Base-by-base conservation (phyloP, 345 rosid species). In the Lagerstroemia speciosa region DNA sequence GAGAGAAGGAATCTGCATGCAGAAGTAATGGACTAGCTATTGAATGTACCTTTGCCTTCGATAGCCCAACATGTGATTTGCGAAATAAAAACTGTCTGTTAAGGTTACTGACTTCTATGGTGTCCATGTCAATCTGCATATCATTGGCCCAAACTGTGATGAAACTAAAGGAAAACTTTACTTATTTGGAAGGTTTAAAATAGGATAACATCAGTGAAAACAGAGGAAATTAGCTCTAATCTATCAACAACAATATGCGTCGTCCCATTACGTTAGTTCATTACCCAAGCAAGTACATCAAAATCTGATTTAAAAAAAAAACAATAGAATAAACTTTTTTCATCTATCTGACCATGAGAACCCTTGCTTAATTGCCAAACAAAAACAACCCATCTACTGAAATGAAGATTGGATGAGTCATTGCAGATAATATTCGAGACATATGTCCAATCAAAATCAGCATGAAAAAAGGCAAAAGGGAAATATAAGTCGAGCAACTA, bases 71-170 rank as follows among this genome's bases (percentile, higher is more conserved):
- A 86, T 94, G 99, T 45, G 85, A 88, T 45, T 85, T 83, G 62
- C 99, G 91, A 75, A 94, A 94, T 67, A 94, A 78, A 80, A 94
- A 92, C 66, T 94, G 99, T 72, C 99, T 86, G 76, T 94, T 94
- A 69, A 94, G 86, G 85, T 94, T 94, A 78, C 99, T 94, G 66
- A 94, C 99, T 91, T 94, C 99, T 73, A 94, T 94, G 12, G 97
- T 92, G 68, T 94, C 99, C 99, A 94, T 88, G 81, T 94, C 99
- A 75, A 94, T 94, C 99, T 94, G 87, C 78, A 81, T 68, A 36
- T 50, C 14, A 24, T 38, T 31, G 55, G 29, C 4, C 5, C 19
- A 34, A 31, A 24, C 40, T 67, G 17, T 50, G n/a, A n/a, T n/a
- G n/a, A n/a, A n/a, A n/a, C n/a, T n/a, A n/a, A n/a, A n/a, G n/a